A percentile compares a stretch with the other conserved stretches of the same genome.
phyloP scores from a whole-genome alignment of 352 stramenopile genomes.

The Phytopythium ostracodes region DNA sequence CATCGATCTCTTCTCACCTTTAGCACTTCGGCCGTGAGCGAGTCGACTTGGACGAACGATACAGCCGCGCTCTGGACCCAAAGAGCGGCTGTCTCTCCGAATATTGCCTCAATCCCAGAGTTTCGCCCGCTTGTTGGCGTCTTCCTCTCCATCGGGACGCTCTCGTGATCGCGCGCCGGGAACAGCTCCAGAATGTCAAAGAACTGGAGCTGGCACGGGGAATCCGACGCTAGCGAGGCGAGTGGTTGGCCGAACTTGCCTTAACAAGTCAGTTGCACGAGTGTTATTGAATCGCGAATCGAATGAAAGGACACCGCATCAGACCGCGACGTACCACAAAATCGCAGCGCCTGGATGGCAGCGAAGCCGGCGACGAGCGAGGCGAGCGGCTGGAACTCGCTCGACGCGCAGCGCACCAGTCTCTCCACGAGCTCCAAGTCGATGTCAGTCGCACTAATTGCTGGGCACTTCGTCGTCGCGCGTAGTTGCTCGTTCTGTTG shows the following conservation, averaged over 20 bases:
- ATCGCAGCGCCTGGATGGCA: slow-evolving; percentile 26
- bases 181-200: slow-evolving; percentile 23
- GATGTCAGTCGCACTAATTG: not conserved
- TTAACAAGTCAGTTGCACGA: slow-evolving; percentile 3
- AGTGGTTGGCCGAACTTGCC: slow-evolving; percentile 19
- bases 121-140: not conserved
- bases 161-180: slow-evolving; percentile 2
- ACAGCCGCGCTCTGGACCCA: slow-evolving; percentile 1
- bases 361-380: slow-evolving; percentile 27
- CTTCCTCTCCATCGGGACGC: slow-evolving; percentile 9
- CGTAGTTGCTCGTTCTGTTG: slow-evolving; percentile 3
- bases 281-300: not conserved
- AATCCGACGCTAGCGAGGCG: not conserved
- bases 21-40: slow-evolving; percentile 17
- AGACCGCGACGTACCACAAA: slow-evolving; percentile 13
- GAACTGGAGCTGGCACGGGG: slow-evolving; percentile 25
- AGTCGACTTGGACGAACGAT: slow-evolving; percentile 14
- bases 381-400: slow-evolving; percentile 34
- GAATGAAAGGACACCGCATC: too few species aligned
- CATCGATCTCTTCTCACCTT: slow-evolving; percentile 9
- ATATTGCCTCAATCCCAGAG: slow-evolving; percentile 2
- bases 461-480: not conserved
- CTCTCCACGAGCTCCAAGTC: slow-evolving; percentile 10
- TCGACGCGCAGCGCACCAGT: slow-evolving; percentile 20
- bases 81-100: slow-evolving; percentile 6